phyloP scores from a whole-genome alignment of 2,329 filamentous ascomycete species.

The Penicillium sp. region DNA sequence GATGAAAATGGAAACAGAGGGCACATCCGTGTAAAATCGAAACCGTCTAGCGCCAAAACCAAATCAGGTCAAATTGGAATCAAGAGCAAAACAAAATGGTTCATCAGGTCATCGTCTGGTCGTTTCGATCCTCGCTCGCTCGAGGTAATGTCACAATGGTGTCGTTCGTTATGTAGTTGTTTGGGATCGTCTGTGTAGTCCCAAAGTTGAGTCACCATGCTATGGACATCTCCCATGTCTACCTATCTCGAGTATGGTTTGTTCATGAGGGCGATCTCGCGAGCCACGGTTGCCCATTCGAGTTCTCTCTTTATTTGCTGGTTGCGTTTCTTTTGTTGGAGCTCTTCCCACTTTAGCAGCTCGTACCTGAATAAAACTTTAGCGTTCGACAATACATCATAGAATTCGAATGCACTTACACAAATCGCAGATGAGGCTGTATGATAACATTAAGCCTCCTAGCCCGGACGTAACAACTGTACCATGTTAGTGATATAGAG shows the following conservation, averaged over 20 bases:
- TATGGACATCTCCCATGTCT: slow-evolving; percentile 4
- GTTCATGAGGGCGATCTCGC: slow-evolving; percentile 96
- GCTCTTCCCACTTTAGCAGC: slow-evolving; percentile 93
- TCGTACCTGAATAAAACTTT: slow-evolving; percentile 63
- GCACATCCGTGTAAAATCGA: slow-evolving; percentile 19
- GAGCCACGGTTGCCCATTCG: slow-evolving; percentile 86
- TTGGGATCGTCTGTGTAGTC: not conserved
- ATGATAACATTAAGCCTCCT: slow-evolving; percentile 96
- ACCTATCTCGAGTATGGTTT: slow-evolving; percentile 79
- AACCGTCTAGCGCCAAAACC: slow-evolving; percentile 20
- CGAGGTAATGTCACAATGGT: slow-evolving; percentile 13
- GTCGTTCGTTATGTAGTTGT: slow-evolving; percentile 20
- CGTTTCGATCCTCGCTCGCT: slow-evolving; percentile 10
- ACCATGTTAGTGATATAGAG: slow-evolving; percentile 9
- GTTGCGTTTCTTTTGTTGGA: slow-evolving; percentile 62
- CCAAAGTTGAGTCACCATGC: not conserved
- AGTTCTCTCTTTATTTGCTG: slow-evolving; percentile 72
- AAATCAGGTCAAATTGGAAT: slow-evolving; percentile 4
- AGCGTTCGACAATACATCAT: slow-evolving; percentile 12
- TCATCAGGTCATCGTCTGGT: slow-evolving; percentile 21
- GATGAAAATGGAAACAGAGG: not conserved
- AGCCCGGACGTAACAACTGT: slow-evolving; percentile 85
- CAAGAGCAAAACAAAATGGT: slow-evolving; percentile 6
- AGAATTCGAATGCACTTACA: slow-evolving; percentile 51
- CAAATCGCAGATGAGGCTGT: slow-evolving; percentile 92